Conservation (phyloP, 768 basidiomycete species). For the Saitozyma podzolica region DNA sequence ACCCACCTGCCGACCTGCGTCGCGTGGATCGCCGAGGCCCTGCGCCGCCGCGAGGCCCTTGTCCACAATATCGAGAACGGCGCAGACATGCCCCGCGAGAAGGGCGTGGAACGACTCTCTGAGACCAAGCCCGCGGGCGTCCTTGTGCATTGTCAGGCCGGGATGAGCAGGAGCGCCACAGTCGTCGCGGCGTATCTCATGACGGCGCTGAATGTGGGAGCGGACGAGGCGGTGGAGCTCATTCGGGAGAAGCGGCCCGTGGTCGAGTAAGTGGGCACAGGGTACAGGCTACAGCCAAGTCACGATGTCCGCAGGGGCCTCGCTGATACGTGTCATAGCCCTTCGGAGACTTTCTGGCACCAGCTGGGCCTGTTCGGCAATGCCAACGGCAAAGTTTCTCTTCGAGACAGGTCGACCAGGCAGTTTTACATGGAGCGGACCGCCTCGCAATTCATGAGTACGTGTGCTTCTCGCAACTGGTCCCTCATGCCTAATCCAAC, state of each 20-base stretch:
- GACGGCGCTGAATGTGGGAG: constrained; percentile 65
- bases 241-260: constrained; percentile 67
- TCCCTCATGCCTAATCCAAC: background rate
- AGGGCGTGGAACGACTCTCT: constrained; percentile 3
- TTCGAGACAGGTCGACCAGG: constrained; percentile 67
- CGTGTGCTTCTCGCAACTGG: constrained; percentile 43
- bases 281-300: background rate
- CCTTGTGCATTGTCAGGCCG: constrained; percentile 86
- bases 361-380: constrained; percentile 80
- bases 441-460: constrained; percentile 75
- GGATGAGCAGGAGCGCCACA: constrained; percentile 83
- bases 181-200: constrained; percentile 88
- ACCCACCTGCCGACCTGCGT: constrained; percentile 75
- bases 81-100: constrained; percentile 55
- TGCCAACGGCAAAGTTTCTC: constrained; percentile 68
- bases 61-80: constrained; percentile 37
- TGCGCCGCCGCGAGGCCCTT: constrained; percentile 54
- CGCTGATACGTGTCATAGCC: constrained; percentile 57
- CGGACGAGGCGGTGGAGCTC: constrained; percentile 66
- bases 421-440: constrained; percentile 81
- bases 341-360: constrained; percentile 77
- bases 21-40: constrained; percentile 75
- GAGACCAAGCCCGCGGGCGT: constrained; percentile 59
- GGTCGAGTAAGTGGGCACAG: constrained; percentile 63
- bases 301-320: constrained; percentile 3